phyloP scores from a whole-genome alignment of 495 filamentous ascomycete genomes.

The Daldinia decipiens region DNA sequence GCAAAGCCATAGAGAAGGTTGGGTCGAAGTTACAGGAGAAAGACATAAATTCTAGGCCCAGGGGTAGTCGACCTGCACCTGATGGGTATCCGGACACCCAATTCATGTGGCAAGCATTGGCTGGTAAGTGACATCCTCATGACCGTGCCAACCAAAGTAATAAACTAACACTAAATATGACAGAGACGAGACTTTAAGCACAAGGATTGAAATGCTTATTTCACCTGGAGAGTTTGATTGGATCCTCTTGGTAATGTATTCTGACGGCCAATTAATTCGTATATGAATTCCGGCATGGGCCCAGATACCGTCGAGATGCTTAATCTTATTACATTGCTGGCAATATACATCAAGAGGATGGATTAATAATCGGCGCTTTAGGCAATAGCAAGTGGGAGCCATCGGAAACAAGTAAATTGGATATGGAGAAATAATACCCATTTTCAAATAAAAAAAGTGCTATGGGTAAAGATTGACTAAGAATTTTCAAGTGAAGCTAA shows the following conservation, averaged over 20 bases:
- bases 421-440: background rate
- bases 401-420: background rate
- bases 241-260: background rate
- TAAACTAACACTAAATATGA: slow-evolving; percentile 1
- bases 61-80: background rate
- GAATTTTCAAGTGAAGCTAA: background rate
- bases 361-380: background rate
- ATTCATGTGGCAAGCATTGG: slow-evolving; percentile 36
- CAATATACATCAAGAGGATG: too few species aligned
- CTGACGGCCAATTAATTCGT: background rate
- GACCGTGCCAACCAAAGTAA: background rate
- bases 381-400: background rate
- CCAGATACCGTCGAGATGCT: background rate
- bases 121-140: slow-evolving; percentile 17
- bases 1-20: slow-evolving; percentile 25
- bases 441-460: background rate
- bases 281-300: background rate
- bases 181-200: slow-evolving; percentile 30
- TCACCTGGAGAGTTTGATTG: background rate
- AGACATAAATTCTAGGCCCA: slow-evolving; percentile 1
- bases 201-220: background rate
- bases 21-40: slow-evolving; percentile 28
- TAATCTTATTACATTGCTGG: too few species aligned
- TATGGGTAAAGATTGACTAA: background rate
- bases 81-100: slow-evolving; percentile 27